Evolutionary conservation across 2,329 filamentous ascomycete species (phyloP).

Genomic region (Nemania sp.): DNA sequence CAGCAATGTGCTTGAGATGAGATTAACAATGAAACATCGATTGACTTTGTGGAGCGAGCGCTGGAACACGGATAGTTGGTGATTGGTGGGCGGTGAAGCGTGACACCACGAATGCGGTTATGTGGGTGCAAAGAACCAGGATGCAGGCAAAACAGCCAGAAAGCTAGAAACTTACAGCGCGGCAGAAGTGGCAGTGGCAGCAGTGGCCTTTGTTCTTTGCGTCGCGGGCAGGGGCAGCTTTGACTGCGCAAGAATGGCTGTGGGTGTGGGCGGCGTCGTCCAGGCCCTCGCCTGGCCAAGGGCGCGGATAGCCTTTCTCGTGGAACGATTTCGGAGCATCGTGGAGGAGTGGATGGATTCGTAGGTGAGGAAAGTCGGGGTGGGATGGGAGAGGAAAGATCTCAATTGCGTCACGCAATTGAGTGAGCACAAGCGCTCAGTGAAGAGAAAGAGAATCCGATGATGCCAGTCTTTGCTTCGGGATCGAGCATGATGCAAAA

Average conservation of each 20-base stretch:
- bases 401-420: constrained; percentile 15
- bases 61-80: constrained; percentile 14
- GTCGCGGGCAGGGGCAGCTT: constrained; percentile 11
- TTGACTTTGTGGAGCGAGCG: constrained; percentile 13
- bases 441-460: constrained; percentile 14
- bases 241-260: constrained; percentile 13
- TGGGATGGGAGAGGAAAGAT: constrained; percentile 15
- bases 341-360: constrained; percentile 12
- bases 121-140: constrained; percentile 13
- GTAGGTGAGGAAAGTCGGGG: constrained; percentile 14
- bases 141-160: constrained; percentile 17
- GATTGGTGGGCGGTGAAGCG: constrained; percentile 15
- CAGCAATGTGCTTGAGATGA: constrained; percentile 16
- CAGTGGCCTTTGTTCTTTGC: constrained; percentile 17
- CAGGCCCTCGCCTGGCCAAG: constrained; percentile 14
- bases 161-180: constrained; percentile 13
- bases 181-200: constrained; percentile 15
- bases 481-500: constrained; percentile 13
- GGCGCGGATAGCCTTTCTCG: constrained; percentile 12
- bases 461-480: constrained; percentile 9
- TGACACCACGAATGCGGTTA: constrained; percentile 11
- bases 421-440: constrained; percentile 15
- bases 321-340: constrained; percentile 11
- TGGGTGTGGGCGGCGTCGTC: constrained; percentile 15
- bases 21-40: constrained; percentile 16